Percentiles rank a stretch among this genome's conserved stretches.
Evolutionary conservation across 1,284 basidiomycete species (phyloP).

Genomic region (Coniferiporia sulphurascens): DNA sequence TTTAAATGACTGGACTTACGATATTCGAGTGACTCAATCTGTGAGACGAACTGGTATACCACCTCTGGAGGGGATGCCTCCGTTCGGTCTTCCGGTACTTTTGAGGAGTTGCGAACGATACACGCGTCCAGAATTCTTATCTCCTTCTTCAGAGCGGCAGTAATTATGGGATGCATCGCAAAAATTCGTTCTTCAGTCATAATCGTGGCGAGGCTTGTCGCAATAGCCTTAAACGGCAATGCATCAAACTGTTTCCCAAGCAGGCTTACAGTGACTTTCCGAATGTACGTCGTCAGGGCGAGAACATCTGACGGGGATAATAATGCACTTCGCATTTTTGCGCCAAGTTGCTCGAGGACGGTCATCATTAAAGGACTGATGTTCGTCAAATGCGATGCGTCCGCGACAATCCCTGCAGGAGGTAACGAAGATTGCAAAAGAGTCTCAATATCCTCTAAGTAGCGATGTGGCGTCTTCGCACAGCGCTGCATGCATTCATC

Average conservation of each 20-base stretch:
- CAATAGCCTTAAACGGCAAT: slow-evolving; percentile 32
- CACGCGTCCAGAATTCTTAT: slow-evolving; percentile 33
- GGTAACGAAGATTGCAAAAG: slow-evolving; percentile 20
- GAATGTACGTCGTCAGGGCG: slow-evolving; percentile 55
- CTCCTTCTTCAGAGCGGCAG: slow-evolving; percentile 44
- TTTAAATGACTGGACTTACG: slow-evolving; percentile 34
- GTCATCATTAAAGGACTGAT: slow-evolving; percentile 76
- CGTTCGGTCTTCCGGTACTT: background rate
- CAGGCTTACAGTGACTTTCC: slow-evolving; percentile 56
- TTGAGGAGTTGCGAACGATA: slow-evolving; percentile 24
- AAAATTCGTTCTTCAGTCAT: slow-evolving; percentile 27
- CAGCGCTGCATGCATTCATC: slow-evolving; percentile 88
- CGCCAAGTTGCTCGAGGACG: slow-evolving; percentile 68
- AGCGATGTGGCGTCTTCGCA: slow-evolving; percentile 81
- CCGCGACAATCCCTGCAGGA: background rate
- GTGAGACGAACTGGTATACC: slow-evolving; percentile 38
- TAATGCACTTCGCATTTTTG: slow-evolving; percentile 51
- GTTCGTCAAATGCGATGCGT: slow-evolving; percentile 20
- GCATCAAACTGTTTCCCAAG: slow-evolving; percentile 47
- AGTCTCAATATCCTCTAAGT: slow-evolving; percentile 66
- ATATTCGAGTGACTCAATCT: slow-evolving; percentile 35
- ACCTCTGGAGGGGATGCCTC: slow-evolving; percentile 16
- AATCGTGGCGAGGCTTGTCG: slow-evolving; percentile 34
- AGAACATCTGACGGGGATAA: slow-evolving; percentile 58
- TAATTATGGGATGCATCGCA: slow-evolving; percentile 34